Percentiles rank a stretch among this genome's conserved stretches.
Evolutionary conservation across 148 eudicot species (phyloP).

Genomic region (Amaranthus hypochondriacus): DNA sequence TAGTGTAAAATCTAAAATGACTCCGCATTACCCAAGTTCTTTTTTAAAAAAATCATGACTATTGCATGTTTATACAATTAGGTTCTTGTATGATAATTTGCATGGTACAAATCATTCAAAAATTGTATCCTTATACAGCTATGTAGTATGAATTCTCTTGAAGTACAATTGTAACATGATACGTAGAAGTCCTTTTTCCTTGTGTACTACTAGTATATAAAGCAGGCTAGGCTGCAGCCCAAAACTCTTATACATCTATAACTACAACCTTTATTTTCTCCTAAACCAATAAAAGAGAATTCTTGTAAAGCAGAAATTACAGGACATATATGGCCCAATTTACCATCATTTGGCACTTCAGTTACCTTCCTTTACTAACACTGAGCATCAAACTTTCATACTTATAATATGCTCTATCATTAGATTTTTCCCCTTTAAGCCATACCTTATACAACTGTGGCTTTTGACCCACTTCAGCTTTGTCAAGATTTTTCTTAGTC

Average conservation of each 20-base stretch:
- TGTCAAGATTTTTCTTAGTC: background rate
- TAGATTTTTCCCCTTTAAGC: background rate
- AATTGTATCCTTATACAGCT: too few relatives aligned
- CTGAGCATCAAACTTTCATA: background rate
- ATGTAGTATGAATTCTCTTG: too few relatives aligned
- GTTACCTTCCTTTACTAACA: background rate
- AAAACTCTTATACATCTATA: conserved; percentile 7
- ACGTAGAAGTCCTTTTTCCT: too few relatives aligned
- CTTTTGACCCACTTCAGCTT: conserved; percentile 1
- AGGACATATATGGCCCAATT: conserved; percentile 15
- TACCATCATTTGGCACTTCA: conserved; percentile 6
- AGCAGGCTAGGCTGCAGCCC: background rate
- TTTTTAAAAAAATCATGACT: too few relatives aligned
- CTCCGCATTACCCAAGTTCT: too few relatives aligned
- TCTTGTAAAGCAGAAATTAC: conserved; percentile 13
- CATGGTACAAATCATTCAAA: too few relatives aligned
- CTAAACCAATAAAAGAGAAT: background rate
- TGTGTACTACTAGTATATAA: too few relatives aligned
- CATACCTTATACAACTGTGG: background rate
- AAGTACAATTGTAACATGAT: too few relatives aligned
- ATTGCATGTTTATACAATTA: too few relatives aligned
- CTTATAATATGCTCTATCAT: background rate
- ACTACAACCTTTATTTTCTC: background rate
- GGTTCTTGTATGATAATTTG: too few relatives aligned
- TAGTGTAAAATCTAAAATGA: too few relatives aligned